These are phyloP conservation scores for Pseudogymnoascus sp. DNA, from an alignment of 2,329 filamentous ascomycete species.

Conservation along the genomic window DNA sequence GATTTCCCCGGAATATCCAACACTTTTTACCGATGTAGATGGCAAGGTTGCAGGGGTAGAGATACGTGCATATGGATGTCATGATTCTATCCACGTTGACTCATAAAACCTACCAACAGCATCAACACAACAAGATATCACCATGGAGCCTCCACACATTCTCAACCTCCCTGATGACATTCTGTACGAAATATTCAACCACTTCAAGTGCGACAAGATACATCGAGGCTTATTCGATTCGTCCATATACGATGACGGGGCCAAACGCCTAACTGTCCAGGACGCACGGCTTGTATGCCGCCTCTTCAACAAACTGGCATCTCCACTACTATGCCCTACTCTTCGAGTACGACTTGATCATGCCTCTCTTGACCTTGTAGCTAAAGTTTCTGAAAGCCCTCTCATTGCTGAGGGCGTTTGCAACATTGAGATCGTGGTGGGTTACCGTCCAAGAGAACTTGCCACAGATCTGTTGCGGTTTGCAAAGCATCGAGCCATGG, in stretches of 20 bases:
- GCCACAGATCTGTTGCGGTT: neutral
- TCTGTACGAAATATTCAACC: neutral
- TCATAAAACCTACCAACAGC: neutral
- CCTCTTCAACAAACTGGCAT: neutral
- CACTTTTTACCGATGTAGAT: too few species aligned
- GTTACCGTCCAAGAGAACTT: constrained; percentile 5
- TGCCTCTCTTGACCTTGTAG: neutral
- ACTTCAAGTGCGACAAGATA: neutral
- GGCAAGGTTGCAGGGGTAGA: neutral
- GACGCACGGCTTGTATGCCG: neutral
- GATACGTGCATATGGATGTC: too few species aligned
- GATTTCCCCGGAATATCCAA: too few species aligned
- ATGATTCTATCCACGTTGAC: neutral
- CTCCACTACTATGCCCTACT: neutral
- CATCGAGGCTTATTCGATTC: neutral
- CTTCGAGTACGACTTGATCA: constrained; percentile 3
- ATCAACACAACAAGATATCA: neutral
- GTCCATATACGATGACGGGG: neutral
- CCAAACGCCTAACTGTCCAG: neutral
- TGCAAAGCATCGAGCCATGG: neutral
- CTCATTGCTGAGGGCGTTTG: neutral
- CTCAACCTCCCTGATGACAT: constrained; percentile 1
- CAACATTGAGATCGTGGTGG: constrained; percentile 1
- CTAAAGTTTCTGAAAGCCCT: neutral
- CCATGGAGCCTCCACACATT: neutral